Evolutionary conservation across 106 monocot genomes (phyloP), one percentile per base, ranked within the genome.

Genomic region (Hemerocallis citrina): DNA sequence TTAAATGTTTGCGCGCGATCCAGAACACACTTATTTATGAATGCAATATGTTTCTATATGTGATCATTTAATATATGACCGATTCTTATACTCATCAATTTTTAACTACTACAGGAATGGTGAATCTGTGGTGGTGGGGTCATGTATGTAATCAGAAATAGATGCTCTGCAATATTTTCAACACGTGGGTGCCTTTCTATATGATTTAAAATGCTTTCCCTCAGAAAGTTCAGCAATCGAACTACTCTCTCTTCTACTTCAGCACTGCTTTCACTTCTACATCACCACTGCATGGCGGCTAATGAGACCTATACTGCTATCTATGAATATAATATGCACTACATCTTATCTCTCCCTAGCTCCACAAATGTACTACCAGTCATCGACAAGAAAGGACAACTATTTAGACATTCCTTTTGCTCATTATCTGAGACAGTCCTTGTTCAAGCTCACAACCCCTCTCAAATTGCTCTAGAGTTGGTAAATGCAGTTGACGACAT

Each of bases 401-500:
- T 40, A 43, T 68, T 49, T 25, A 48, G 12, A 72, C 37, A 13
- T 8, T 34, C 19, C 16, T 62, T 70, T 23, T 71, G 70, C 24
- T 70, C 74, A 5, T 20, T 65, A 13, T 45, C 57, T 48, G 79
- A 65, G 20, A 58, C 74, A 10, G 38, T 79, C 64, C 58, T 79
- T 22, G 73, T 69, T 19, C 80, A 80, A 66, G 70, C 74, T 55
- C 69, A 48, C 34, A 66, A 80, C 50, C 66, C 64, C 19, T 69
- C 80, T 29, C 55, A n/a, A 30, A 47, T 85, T 4, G 78, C 73
- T 5, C 36, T 70, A 38, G 68, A 79, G 24, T 38, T 85, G 31
- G 64, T 72, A 21, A 77, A 59, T 41, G 81, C 88, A 9, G 14
- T 99, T 28, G 81, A 80, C 9, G 75, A 79, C 29, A 25, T 62